A percentile compares a stretch with the other conserved stretches of the same genome.
Conservation (phyloP, 192 early-diverging fungal genomes). For the Geosiphon pyriformis region DNA sequence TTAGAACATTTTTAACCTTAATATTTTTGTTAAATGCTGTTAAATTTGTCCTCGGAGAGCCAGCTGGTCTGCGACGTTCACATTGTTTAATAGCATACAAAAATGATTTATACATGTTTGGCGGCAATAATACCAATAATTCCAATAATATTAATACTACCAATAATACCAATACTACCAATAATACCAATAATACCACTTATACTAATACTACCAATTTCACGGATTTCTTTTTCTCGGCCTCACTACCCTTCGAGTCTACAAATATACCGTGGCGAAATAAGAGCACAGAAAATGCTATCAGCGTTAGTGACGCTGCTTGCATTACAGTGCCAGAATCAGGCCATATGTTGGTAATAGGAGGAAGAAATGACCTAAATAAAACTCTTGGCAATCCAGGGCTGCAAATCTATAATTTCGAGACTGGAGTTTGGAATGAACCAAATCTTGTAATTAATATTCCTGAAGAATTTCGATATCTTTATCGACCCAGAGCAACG, state of each 20-base stretch:
- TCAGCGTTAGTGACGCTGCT: background rate
- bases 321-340: background rate
- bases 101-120: background rate
- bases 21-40: no score
- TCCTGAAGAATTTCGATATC: background rate
- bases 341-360: background rate
- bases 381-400: background rate
- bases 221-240: background rate
- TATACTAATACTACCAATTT: background rate
- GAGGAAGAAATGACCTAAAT: background rate
- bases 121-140: background rate
- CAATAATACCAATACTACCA: background rate
- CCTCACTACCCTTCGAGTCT: background rate
- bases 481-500: background rate
- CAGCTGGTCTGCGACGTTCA: background rate
- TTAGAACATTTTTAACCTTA: no score
- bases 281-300: background rate
- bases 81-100: background rate
- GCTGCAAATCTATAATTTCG: background rate
- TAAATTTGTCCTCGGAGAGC: no score
- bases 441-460: background rate
- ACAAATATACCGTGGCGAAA: background rate
- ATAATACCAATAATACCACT: background rate
- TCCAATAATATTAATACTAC: background rate
- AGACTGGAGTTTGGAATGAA: background rate